A percentile compares a stretch with the other conserved stretches of the same genome.
Conservation (phyloP, 2,329 filamentous ascomycete species). For the Aspergillus vadensis region DNA sequence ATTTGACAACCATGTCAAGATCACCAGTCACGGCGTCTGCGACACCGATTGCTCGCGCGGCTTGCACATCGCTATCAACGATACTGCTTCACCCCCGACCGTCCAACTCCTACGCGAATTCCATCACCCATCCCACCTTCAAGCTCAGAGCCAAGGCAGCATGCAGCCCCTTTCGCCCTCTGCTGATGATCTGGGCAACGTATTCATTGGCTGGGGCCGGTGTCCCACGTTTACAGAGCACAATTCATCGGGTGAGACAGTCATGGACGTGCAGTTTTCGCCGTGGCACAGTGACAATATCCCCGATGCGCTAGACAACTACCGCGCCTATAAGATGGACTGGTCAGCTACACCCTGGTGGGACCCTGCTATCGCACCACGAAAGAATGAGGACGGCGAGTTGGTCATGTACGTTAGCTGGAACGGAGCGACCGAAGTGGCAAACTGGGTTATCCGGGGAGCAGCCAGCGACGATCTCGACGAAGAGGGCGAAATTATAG, state of each 20-base stretch:
- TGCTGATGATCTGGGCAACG: slow-evolving; percentile 6
- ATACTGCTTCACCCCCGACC: slow-evolving; percentile 6
- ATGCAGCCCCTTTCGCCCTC: slow-evolving; percentile 4
- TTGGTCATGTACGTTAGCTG: slow-evolving; percentile 10
- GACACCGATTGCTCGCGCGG: slow-evolving; percentile 13
- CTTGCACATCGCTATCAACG: slow-evolving; percentile 12
- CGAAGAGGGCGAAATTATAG: neutral
- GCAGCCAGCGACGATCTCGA: neutral
- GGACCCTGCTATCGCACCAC: slow-evolving; percentile 5
- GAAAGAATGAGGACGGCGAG: neutral
- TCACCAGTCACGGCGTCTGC: slow-evolving; percentile 10
- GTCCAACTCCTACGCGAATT: slow-evolving; percentile 8
- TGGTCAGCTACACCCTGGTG: slow-evolving; percentile 12
- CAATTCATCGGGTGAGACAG: slow-evolving; percentile 6
- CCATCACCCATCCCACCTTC: slow-evolving; percentile 4
- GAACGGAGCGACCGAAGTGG: slow-evolving; percentile 11
- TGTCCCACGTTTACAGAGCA: slow-evolving; percentile 14
- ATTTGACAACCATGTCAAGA: slow-evolving; percentile 14
- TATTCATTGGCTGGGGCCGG: slow-evolving; percentile 15
- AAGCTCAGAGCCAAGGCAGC: slow-evolving; percentile 14
- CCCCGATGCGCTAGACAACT: slow-evolving; percentile 13
- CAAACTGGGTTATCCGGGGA: slow-evolving; percentile 8
- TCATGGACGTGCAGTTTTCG: slow-evolving; percentile 15
- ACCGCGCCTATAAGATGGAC: slow-evolving; percentile 9
- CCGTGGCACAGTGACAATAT: slow-evolving; percentile 13